Evolutionary conservation across 805 yeast genomes (phyloP).

Genomic region (Zygosaccharomyces bisporus): DNA sequence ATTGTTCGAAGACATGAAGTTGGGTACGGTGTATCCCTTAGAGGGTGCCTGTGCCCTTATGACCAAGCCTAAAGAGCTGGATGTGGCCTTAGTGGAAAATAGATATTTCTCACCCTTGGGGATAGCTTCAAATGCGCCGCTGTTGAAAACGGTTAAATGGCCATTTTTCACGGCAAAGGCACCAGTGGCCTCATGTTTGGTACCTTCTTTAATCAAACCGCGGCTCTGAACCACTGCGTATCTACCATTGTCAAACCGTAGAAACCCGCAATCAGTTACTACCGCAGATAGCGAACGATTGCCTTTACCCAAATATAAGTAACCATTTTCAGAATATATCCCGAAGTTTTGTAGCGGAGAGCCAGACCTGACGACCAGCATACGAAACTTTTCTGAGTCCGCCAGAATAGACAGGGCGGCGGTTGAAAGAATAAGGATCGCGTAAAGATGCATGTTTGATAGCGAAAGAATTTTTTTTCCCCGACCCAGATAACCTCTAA

Average conservation of each 20-base stretch:
- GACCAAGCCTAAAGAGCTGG: slow-evolving; percentile 22
- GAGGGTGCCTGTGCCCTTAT: slow-evolving; percentile 17
- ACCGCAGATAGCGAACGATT: slow-evolving; percentile 20
- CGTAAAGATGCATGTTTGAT: background rate
- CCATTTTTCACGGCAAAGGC: slow-evolving; percentile 42
- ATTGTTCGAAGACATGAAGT: slow-evolving; percentile 1
- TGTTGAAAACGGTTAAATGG: slow-evolving; percentile 37
- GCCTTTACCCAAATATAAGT: slow-evolving; percentile 20
- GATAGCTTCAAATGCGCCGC: slow-evolving; percentile 40
- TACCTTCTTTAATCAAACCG: slow-evolving; percentile 24
- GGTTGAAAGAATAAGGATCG: background rate
- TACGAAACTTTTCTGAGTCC: slow-evolving; percentile 38
- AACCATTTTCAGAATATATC: slow-evolving; percentile 20
- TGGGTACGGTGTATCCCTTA: slow-evolving; percentile 11
- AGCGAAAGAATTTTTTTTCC: too few species aligned
- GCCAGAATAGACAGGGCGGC: slow-evolving; percentile 30
- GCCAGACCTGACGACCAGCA: slow-evolving; percentile 37
- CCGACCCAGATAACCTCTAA: too few species aligned
- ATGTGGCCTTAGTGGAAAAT: slow-evolving; percentile 28
- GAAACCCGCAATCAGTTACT: slow-evolving; percentile 36
- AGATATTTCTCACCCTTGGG: slow-evolving; percentile 31
- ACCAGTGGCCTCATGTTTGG: slow-evolving; percentile 27
- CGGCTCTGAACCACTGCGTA: slow-evolving; percentile 29
- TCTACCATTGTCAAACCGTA: slow-evolving; percentile 31
- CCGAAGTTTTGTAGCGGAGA: slow-evolving; percentile 34